phyloP scores from a whole-genome alignment of 2,329 filamentous ascomycete genomes.

The Paecilomyces sp. region DNA sequence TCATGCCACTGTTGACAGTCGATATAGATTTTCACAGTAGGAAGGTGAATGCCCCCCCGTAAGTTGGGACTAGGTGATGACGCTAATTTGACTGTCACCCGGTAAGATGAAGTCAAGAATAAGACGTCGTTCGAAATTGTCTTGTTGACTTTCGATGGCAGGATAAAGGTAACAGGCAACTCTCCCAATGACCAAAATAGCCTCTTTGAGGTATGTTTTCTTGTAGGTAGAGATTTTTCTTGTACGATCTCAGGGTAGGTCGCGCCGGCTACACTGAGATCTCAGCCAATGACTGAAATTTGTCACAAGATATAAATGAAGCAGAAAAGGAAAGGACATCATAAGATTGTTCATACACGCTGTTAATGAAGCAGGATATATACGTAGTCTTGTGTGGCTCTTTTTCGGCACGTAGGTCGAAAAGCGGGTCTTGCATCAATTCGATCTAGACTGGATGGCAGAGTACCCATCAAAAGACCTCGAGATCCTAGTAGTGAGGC shows the following conservation, averaged over 20 bases:
- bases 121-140: not conserved
- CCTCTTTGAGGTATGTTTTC: not conserved
- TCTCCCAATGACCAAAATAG: not conserved
- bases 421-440: not conserved
- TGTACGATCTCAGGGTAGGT: not conserved
- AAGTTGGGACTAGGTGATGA: not conserved
- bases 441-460: not conserved
- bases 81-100: not conserved
- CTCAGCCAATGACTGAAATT: not conserved
- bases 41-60: not conserved
- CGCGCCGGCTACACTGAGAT: not conserved
- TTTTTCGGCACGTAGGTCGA: not conserved
- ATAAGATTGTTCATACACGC: not conserved
- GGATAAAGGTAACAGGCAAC: not conserved
- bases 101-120: not conserved
- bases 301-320: not conserved
- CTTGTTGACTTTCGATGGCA: not conserved
- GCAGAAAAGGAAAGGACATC: not conserved
- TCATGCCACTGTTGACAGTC: not conserved
- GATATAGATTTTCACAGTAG: not conserved
- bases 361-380: not conserved
- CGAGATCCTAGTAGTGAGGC: not conserved
- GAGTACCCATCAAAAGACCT: not conserved
- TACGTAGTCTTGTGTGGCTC: not conserved
- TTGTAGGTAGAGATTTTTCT: not conserved